Evolutionary conservation across 2,329 filamentous ascomycete genomes (phyloP).

Genomic region (Chaetoscypha palmicola): DNA sequence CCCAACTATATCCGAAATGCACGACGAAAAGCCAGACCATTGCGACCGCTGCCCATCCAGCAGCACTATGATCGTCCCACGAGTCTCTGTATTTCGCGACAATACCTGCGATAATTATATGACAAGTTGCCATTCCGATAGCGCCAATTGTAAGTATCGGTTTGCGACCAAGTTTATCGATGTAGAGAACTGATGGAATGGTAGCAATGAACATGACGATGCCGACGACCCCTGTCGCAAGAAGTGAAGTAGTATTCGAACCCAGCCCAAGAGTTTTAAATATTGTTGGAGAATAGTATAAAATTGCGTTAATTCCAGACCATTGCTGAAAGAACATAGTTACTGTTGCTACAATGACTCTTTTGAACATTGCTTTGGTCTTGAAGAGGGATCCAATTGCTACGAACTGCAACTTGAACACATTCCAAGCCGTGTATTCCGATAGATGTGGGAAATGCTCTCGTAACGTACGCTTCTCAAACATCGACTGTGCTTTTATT

Average conservation of each 20-base stretch:
- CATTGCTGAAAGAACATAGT: constrained; percentile 56
- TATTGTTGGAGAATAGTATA: constrained; percentile 42
- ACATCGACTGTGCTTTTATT: constrained; percentile 71
- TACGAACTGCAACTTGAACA: constrained; percentile 63
- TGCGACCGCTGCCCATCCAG: constrained; percentile 59
- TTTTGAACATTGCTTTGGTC: constrained; percentile 58
- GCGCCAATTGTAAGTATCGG: constrained; percentile 57
- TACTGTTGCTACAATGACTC: constrained; percentile 55
- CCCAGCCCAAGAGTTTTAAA: constrained; percentile 40
- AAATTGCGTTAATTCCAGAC: constrained; percentile 37
- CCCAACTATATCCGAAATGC: constrained; percentile 71
- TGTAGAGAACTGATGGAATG: constrained; percentile 58
- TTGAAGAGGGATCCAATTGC: constrained; percentile 59
- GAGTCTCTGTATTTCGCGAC: constrained; percentile 54
- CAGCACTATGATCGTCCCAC: constrained; percentile 49
- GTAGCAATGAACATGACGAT: constrained; percentile 64
- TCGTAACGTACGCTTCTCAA: constrained; percentile 64
- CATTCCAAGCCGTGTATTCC: constrained; percentile 53
- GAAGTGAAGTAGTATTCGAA: constrained; percentile 44
- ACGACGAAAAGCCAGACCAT: constrained; percentile 72
- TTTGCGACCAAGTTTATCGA: constrained; percentile 58
- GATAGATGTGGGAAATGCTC: constrained; percentile 61
- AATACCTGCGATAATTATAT: constrained; percentile 66
- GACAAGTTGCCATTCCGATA: constrained; percentile 59
- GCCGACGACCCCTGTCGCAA: constrained; percentile 66